Percentiles rank a stretch among this genome's conserved stretches.
Conservation (phyloP, 2,329 filamentous ascomycete genomes). For the Aspergillus viridinutans region DNA sequence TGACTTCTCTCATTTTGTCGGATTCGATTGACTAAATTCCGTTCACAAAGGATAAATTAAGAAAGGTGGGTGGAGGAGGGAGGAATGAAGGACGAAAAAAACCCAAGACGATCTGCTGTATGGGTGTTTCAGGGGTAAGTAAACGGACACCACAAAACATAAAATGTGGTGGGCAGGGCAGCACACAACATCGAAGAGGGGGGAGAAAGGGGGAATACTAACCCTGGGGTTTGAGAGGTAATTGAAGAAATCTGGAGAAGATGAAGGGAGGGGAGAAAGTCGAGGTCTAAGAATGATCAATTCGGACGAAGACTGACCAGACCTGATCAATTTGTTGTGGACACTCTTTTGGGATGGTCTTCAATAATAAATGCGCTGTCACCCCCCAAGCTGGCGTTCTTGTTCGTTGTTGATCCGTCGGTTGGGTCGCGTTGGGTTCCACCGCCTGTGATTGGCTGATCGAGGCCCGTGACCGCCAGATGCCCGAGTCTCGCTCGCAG, state of each 20-base stretch:
- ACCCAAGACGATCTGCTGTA: conserved; percentile 21
- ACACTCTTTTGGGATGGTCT: conserved; percentile 27
- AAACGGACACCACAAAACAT: conserved; percentile 13
- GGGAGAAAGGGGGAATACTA: conserved; percentile 20
- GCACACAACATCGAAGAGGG: conserved; percentile 19
- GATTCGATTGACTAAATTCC: conserved; percentile 14
- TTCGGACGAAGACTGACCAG: conserved; percentile 28
- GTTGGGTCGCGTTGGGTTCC: conserved; percentile 33
- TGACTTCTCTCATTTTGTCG: conserved; percentile 94
- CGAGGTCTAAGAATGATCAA: conserved; percentile 7
- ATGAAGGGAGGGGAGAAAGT: conserved; percentile 8
- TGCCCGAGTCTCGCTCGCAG: not conserved
- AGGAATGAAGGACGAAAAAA: conserved; percentile 29
- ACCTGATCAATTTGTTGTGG: conserved; percentile 41
- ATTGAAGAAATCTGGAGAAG: not conserved
- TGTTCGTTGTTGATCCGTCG: conserved; percentile 31
- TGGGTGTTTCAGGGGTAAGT: conserved; percentile 25
- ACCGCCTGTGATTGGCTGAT: conserved; percentile 24
- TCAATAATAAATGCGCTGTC: conserved; percentile 33
- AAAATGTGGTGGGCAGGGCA: conserved; percentile 14
- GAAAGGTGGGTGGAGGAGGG: conserved; percentile 27
- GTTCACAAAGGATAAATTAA: conserved; percentile 17
- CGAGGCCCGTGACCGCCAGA: conserved; percentile 11
- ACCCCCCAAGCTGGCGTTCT: conserved; percentile 11
- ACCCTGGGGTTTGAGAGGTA: conserved; percentile 1